A percentile compares a stretch with the other conserved stretches of the same genome.
These are phyloP conservation scores for Ceratocystis variospora DNA, from an alignment of 2,329 filamentous ascomycete species.

Conservation along the genomic window DNA sequence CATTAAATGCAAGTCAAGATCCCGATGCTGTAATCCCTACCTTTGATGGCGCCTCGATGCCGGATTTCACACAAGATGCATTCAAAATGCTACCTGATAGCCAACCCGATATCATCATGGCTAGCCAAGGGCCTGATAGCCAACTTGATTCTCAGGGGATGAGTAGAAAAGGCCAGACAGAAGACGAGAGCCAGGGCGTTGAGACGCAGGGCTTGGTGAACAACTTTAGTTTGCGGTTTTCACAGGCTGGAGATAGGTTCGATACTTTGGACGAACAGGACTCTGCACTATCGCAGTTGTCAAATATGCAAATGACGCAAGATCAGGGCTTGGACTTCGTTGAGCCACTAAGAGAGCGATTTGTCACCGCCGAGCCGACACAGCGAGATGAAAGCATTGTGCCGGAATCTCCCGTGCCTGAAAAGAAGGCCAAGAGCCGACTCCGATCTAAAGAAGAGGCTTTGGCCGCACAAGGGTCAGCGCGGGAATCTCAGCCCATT, in stretches of 20 bases:
- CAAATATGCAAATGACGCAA: conserved; percentile 42
- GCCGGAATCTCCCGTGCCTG: conserved; percentile 50
- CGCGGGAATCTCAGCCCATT: conserved; percentile 18
- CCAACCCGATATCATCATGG: conserved; percentile 34
- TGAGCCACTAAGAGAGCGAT: conserved; percentile 56
- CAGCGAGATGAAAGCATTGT: conserved; percentile 29
- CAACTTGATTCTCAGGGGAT: conserved; percentile 25
- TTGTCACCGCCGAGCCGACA: conserved; percentile 35
- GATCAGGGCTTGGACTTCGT: conserved; percentile 63
- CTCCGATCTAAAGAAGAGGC: conserved; percentile 33
- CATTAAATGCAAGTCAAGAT: conserved; percentile 55
- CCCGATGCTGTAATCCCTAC: conserved; percentile 25
- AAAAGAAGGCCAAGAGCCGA: conserved; percentile 20
- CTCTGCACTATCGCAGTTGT: conserved; percentile 11
- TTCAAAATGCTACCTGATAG: conserved; percentile 22
- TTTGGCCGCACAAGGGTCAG: conserved; percentile 25
- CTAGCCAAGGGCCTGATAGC: conserved; percentile 32
- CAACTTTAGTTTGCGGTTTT: conserved; percentile 25
- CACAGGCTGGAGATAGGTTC: conserved; percentile 58
- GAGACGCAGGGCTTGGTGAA: conserved; percentile 15
- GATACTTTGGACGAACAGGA: conserved; percentile 26
- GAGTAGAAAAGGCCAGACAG: conserved; percentile 21
- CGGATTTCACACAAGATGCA: conserved; percentile 18
- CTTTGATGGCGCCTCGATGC: conserved; percentile 13
- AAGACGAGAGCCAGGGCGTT: conserved; percentile 27